phyloP scores from a whole-genome alignment of 2,329 filamentous ascomycete species.

The Thielaviopsis cerberus region DNA sequence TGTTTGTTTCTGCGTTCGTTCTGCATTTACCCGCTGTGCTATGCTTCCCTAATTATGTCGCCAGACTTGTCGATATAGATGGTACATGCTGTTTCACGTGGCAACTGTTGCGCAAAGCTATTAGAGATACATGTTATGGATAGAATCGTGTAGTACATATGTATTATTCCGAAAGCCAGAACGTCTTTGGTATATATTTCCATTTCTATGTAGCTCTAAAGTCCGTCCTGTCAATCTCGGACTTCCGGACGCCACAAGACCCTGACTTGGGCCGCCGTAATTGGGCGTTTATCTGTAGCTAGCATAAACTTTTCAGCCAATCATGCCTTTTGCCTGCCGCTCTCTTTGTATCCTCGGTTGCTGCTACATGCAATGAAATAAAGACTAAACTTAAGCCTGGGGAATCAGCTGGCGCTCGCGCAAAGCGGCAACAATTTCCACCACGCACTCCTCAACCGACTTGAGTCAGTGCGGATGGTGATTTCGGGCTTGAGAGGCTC shows the following conservation, averaged over 20 bases:
- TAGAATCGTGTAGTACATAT: no score
- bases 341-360: no score
- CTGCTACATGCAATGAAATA: no score
- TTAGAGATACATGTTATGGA: neutral
- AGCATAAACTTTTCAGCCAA: no score
- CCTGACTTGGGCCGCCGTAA: neutral
- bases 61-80: neutral
- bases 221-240: neutral
- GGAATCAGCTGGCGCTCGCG: conserved; percentile 38
- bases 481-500: conserved; percentile 72
- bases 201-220: neutral
- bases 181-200: neutral
- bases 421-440: conserved; percentile 64
- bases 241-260: conserved; percentile 7
- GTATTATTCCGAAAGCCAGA: neutral
- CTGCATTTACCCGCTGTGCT: neutral
- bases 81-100: neutral
- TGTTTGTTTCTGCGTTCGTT: neutral
- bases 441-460: conserved; percentile 75
- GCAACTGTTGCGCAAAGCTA: neutral
- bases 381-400: conserved; percentile 1
- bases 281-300: no score
- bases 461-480: conserved; percentile 64
- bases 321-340: no score
- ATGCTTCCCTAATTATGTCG: neutral